Percentiles rank a stretch among this genome's conserved stretches.
Conservation (phyloP, 2,329 filamentous ascomycete genomes). For the Neophaeococcomyces aloes region DNA sequence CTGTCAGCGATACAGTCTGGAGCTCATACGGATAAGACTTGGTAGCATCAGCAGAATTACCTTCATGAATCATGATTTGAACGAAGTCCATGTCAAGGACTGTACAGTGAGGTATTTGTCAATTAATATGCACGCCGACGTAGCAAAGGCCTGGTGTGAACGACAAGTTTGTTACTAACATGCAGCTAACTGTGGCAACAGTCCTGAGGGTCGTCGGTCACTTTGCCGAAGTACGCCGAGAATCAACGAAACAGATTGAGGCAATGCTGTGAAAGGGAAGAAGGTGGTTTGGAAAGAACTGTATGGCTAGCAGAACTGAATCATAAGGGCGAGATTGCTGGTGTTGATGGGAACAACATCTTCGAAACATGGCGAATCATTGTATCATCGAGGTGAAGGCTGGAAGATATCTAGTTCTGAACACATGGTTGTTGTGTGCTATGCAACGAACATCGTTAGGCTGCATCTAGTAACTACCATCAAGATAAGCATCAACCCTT, state of each 20-base stretch:
- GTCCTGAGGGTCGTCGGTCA: constrained; percentile 38
- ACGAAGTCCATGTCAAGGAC: constrained; percentile 37
- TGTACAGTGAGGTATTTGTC: constrained; percentile 38
- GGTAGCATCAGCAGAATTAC: too few relatives aligned
- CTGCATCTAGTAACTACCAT: too few relatives aligned
- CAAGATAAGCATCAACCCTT: too few relatives aligned
- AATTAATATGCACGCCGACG: too few relatives aligned
- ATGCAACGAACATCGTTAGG: too few relatives aligned
- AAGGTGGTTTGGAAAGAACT: constrained; percentile 35
- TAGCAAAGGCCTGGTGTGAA: constrained; percentile 31
- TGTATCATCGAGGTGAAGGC: too few relatives aligned
- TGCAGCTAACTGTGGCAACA: constrained; percentile 39
- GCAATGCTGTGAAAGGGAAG: constrained; percentile 23
- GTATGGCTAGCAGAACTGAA: constrained; percentile 35
- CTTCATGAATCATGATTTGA: constrained; percentile 28
- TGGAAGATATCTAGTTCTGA: too few relatives aligned
- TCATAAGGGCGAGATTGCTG: constrained; percentile 35
- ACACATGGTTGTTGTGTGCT: too few relatives aligned
- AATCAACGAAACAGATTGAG: constrained; percentile 21
- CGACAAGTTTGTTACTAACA: constrained; percentile 33
- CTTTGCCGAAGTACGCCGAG: constrained; percentile 31
- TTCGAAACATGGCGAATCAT: too few relatives aligned
- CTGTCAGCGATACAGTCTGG: too few relatives aligned
- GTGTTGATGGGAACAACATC: constrained; percentile 33
- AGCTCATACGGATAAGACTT: too few relatives aligned